A percentile compares a stretch with the other conserved stretches of the same genome.
These are phyloP conservation scores for Candida alai DNA, from an alignment of 805 yeast species.

Conservation along the genomic window DNA sequence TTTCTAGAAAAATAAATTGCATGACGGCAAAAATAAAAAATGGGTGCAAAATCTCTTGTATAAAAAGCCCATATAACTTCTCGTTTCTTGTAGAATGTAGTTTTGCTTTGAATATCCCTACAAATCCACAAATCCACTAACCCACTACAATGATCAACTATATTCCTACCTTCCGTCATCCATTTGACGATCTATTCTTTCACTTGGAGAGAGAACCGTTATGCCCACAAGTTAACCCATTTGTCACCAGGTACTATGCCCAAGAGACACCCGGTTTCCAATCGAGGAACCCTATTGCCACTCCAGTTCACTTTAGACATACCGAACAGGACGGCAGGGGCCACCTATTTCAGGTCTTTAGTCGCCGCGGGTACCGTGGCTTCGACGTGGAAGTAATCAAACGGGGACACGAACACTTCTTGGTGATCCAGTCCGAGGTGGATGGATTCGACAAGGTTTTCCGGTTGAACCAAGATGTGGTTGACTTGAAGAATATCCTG, in stretches of 20 bases:
- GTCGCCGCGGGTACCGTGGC: constrained; percentile 3
- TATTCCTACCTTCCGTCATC: too few species aligned
- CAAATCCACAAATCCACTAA: too few species aligned
- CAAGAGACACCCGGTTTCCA: too few species aligned
- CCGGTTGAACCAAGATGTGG: not conserved
- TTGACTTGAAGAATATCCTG: constrained; percentile 1
- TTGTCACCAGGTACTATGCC: too few species aligned
- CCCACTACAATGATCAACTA: too few species aligned
- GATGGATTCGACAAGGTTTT: constrained; percentile 3
- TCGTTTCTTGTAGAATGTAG: too few species aligned
- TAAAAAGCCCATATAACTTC: too few species aligned
- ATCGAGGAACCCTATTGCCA: not conserved
- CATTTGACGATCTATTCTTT: not conserved
- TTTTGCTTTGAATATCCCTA: too few species aligned
- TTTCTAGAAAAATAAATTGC: too few species aligned
- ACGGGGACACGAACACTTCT: not conserved
- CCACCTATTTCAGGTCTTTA: constrained; percentile 3
- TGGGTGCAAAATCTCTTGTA: too few species aligned
- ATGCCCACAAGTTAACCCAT: not conserved
- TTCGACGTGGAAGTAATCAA: constrained; percentile 3
- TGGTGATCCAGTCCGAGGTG: constrained; percentile 1
- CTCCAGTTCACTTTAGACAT: constrained; percentile 1
- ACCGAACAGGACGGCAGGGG: not conserved
- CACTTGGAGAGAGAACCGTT: constrained; percentile 2
- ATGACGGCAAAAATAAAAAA: too few species aligned